These are phyloP conservation scores for Metahyphopichia silvanorum DNA, from an alignment of 805 yeast species.

Conservation along the genomic window DNA sequence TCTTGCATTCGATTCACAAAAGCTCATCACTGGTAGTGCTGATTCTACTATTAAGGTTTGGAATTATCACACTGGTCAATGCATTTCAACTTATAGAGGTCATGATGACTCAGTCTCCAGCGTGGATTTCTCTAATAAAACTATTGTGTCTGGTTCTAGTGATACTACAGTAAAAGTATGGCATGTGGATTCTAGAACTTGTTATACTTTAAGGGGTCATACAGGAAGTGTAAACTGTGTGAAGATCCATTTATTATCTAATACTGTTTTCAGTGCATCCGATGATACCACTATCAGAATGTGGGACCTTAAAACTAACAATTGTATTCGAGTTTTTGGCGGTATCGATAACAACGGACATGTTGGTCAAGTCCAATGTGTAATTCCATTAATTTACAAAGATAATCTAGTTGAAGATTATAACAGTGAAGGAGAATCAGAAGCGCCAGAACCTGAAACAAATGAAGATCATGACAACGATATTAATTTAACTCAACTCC, in stretches of 20 bases:
- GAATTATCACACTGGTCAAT: conserved; percentile 93
- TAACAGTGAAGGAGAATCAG: conserved; percentile 16
- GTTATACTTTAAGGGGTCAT: conserved; percentile 91
- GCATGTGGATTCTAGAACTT: conserved; percentile 92
- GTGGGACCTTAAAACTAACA: conserved; percentile 88
- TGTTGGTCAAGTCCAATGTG: conserved; percentile 91
- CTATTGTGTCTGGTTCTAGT: conserved; percentile 91
- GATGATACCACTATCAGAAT: conserved; percentile 90
- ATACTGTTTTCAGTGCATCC: conserved; percentile 78
- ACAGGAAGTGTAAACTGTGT: conserved; percentile 90
- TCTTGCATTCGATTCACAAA: conserved; percentile 81
- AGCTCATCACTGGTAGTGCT: conserved; percentile 87
- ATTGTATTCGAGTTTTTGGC: conserved; percentile 77
- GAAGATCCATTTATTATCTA: conserved; percentile 74
- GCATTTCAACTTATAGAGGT: conserved; percentile 90
- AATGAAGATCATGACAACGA: conserved; percentile 12
- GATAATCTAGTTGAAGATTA: conserved; percentile 52
- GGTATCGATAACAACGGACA: conserved; percentile 77
- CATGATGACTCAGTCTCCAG: conserved; percentile 83
- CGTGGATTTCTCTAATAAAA: conserved; percentile 75
- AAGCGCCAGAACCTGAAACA: conserved; percentile 4
- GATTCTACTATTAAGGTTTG: conserved; percentile 92
- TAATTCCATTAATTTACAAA: conserved; percentile 76
- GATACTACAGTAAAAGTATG: conserved; percentile 91
- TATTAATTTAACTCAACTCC: conserved; percentile 11